Base-by-base conservation (phyloP, 306 rosid genomes). In the Rosa chinensis region DNA sequence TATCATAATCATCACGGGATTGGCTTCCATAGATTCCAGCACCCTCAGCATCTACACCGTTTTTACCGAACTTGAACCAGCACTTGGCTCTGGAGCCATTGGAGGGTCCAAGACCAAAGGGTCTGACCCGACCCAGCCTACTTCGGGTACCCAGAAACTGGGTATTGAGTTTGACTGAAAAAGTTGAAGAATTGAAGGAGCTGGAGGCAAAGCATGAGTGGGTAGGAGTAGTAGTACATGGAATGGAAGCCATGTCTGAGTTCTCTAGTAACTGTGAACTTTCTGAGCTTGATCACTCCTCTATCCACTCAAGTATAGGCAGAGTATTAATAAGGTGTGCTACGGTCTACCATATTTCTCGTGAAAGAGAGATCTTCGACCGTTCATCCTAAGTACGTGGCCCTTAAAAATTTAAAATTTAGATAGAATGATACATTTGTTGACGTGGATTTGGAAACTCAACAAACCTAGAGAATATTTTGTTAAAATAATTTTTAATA, bases 1-100 rank as follows among this genome's bases (percentile, higher is more conserved):
- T 91, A 58, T 91, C 95, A 81, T 85, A 95, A 83, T 95, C 99
- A 61, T 95, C 92, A 59, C 99, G 92, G 56, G 91, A 55, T 72
- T 95, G 98, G 82, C 98, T 95, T 3, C 99, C 99, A 88, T 95
- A 95, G 82, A 95, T 92, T 12, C 99, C 99, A 78, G 98, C 98
- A 75, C 97, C 98, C 87, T 95, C 93, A 18, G 98, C 97, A 81
- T 91, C 98, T 42, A 93, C 88, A 28, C 98, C 98, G 66, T 87
- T 93, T 71, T 91, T 88, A 23, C 99, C 97, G 44, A 95, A 93
- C 62, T 55, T 91, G 87, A 95, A 95, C 97, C 98, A 95, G 89
- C 99, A 90, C 70, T 74, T 86, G 74, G 88, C 80, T 81, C 85
- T 90, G 69, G 86, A 86, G 72, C 99, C 98, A 64, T 93, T 95